Base-by-base conservation (phyloP, 2,329 filamentous ascomycete species). In the Pyricularia pennisetigena region DNA sequence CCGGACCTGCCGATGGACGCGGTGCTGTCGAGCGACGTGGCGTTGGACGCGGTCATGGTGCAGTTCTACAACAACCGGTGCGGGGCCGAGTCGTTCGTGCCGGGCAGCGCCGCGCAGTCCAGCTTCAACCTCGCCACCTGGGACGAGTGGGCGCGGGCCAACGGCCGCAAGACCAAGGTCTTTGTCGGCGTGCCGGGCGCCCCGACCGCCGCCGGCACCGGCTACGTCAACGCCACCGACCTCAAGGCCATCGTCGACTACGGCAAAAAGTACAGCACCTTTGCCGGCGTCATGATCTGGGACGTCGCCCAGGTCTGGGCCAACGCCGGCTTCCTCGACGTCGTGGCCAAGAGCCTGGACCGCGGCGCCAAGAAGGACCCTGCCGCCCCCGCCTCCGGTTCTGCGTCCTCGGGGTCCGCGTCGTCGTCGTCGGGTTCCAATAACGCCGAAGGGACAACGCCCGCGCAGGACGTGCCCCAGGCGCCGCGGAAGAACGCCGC, bases 41-140 rank as follows among this genome's bases (percentile, higher is more conserved):
- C 76, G 16, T 84, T 90, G 69, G 87, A 90, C 74, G 86, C 85
- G 30, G 76, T 90, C 70, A 85, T 84, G 76, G 82, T 89, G 32
- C 87, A 90, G 76, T 90, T 90, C 77, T 90, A 90, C 77, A 89
- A 90, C 81, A 90, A 90, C 80, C 85, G 79, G 74, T 91, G 89
- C 75, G 87, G 87, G n/a, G 77, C 86, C 1, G 76, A 80, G 70
- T 82, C 80, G 29, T 91, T 82, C 77, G 72, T 77, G 0, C 68
- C 78, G 0, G 83, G 82, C 4, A 69, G 78, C 0, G 68, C 71
- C 14, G 78, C 75, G 0, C 85, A 86, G 73, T 80, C 78, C 67
- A 83, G 82, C 71, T 90, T 86, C 78, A 88, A 90, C 78, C 86
- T 89, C 70, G 78, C 78, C 41, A 82, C 82, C 30, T 91, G 88